Base-by-base conservation (phyloP, 139 green algal species). In the Mesotaenium endlicherianum region DNA sequence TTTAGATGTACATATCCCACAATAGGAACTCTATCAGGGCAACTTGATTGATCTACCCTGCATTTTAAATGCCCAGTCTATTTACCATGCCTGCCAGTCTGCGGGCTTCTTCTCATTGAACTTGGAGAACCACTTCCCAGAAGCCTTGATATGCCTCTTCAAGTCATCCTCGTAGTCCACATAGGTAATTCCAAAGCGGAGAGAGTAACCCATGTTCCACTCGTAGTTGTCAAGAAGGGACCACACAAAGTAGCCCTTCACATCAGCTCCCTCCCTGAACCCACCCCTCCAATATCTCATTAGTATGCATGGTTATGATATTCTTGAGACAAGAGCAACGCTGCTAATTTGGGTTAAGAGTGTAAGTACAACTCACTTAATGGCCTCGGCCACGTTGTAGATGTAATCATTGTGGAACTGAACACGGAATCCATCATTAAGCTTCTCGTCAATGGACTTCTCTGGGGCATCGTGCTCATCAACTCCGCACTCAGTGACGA, bases 141-240 rank as follows among this genome's bases (percentile, higher is more conserved):
- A 77, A 57, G 49, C 26, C 30, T 82, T 82, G 39, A 36, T 57
- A 38, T 79, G 30, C n/a, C 72, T 41, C 3, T 41, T 43, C 1
- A 72, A 8, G 3, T 5, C 17, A 74, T 75, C 2, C 3, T 86
- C 42, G 77, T 72, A 85, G 77, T 93, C 87, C 6, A 91, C 86
- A 81, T 87, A 87, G 39, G 82, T 60, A 4, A 93, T 43, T 1
- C 90, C 90, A 60, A 93, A 93, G 70, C 87, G 87, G 69, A 89
- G 84, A 2, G 57, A 69, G 70, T 85, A 90, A 43, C 88, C 86
- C 69, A 89, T 64, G 40, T 39, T 72, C 89, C 89, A 92, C 70
- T 92, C 89, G 58, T 91, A 90, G 74, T 90, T 90, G 82, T 92
- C 89, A 38, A 91, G 45, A 26, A 91, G 45, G 45, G 75, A 89